Evolutionary conservation across 345 rosid species (phyloP), one percentile per base, ranked within the genome.

Genomic region (Litchi chinensis): DNA sequence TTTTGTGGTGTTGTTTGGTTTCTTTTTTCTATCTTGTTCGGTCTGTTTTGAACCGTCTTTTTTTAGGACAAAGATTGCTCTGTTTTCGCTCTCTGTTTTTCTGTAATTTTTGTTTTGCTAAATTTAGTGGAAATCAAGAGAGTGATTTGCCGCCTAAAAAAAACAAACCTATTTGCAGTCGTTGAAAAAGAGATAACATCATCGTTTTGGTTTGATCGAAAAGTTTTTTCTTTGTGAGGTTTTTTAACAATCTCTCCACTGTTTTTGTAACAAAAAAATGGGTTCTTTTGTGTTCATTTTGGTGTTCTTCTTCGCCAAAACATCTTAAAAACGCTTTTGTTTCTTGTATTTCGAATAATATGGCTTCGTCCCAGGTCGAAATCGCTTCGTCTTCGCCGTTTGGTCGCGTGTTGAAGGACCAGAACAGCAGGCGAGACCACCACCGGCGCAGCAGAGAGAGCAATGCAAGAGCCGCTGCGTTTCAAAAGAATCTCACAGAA

Each of bases 341-440:
- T 37, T n/a, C 43, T 22, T 52, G 57, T 72, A 4, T 11, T 12
- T 19, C 3, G 10, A 3, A 19, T 6, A 59, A 10, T 52, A 93
- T 95, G 98, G 97, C 92, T 16, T 92, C 90, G 40, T 91, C 91
- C 2, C 90, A 91, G 39, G 89, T 93, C 0, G 93, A 92, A 84
- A 78, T 92, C 26, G 88, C 81, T 41, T 83, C 97, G 0, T 88
- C 95, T 40, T 68, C 91, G 19, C 88, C 89, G 46, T 86, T 93
- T 77, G 89, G 90, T 59, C 85, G 91, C 73, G 88, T 90, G 15
- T 80, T 93, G 70, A 88, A 88, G 79, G 94, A 93, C 69, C 90
- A 79, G 11, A 87, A 77, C 71, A 78, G 90, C 76, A 79, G 91
- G 52, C 90, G 79, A 28, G 87, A 92, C 37, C 79, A 81, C 37